These are phyloP conservation scores for Yamadazyma taylorii DNA, from an alignment of 1,139 yeast species.

Conservation along the genomic window DNA sequence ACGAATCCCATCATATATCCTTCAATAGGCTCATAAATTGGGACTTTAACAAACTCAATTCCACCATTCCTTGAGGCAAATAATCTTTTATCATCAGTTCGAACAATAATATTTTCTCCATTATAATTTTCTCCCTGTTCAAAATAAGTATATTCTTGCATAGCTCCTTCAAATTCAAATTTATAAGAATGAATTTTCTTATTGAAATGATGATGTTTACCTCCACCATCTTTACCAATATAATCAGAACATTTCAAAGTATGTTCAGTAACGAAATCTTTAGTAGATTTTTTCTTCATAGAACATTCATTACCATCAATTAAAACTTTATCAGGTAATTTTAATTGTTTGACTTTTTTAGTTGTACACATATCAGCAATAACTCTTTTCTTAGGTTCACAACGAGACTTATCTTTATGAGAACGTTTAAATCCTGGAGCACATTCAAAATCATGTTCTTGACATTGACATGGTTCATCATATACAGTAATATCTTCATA, in stretches of 20 bases:
- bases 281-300: constrained; percentile 27
- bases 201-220: constrained; percentile 25
- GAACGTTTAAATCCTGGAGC: constrained; percentile 51
- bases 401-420: constrained; percentile 35
- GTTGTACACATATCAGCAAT: constrained; percentile 29
- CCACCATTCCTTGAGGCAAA: constrained; percentile 85
- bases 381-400: constrained; percentile 51
- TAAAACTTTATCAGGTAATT: constrained; percentile 37
- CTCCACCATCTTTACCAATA: constrained; percentile 31
- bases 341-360: constrained; percentile 22
- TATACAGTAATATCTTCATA: constrained; percentile 58
- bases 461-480: constrained; percentile 67
- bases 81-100: constrained; percentile 51
- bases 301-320: constrained; percentile 53
- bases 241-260: constrained; percentile 35
- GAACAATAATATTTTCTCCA: constrained; percentile 74
- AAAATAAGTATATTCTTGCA: constrained; percentile 60
- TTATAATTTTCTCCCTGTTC: constrained; percentile 36
- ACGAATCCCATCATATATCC: constrained; percentile 61
- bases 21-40: constrained; percentile 47
- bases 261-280: constrained; percentile 27
- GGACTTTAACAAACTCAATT: constrained; percentile 49
- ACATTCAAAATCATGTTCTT: constrained; percentile 72
- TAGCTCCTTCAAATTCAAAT: constrained; percentile 41
- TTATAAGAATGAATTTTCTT: constrained; percentile 20